Conservation (phyloP, 2,329 filamentous ascomycete genomes). For the Hymenoscyphus linearis region DNA sequence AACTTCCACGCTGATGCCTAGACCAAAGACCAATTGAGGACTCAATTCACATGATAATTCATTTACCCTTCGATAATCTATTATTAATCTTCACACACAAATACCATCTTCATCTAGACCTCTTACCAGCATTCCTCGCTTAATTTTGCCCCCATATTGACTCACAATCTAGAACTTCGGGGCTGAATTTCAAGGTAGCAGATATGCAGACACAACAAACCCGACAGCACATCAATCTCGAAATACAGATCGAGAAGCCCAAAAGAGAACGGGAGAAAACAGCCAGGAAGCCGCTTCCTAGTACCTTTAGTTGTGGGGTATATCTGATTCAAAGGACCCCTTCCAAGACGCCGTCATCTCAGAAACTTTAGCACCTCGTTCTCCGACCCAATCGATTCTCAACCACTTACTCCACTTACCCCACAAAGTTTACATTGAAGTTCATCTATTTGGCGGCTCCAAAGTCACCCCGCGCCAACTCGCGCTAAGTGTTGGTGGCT, state of each 20-base stretch:
- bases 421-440: neutral
- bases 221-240: neutral
- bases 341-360: neutral
- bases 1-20: too few relatives aligned
- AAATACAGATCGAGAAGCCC: neutral
- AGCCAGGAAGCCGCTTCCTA: neutral
- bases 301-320: neutral
- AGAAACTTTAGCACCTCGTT: neutral
- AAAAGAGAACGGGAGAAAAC: neutral
- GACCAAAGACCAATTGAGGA: too few relatives aligned
- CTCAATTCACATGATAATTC: too few relatives aligned
- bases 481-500: neutral
- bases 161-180: neutral
- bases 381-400: neutral
- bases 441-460: neutral
- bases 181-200: neutral
- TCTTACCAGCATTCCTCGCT: neutral
- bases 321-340: neutral
- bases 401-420: neutral
- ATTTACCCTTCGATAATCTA: too few relatives aligned
- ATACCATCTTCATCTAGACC: neutral
- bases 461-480: neutral
- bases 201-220: neutral
- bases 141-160: neutral
- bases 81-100: neutral